phyloP scores from a whole-genome alignment of 1,284 basidiomycete genomes.

The Ustilago lituana region DNA sequence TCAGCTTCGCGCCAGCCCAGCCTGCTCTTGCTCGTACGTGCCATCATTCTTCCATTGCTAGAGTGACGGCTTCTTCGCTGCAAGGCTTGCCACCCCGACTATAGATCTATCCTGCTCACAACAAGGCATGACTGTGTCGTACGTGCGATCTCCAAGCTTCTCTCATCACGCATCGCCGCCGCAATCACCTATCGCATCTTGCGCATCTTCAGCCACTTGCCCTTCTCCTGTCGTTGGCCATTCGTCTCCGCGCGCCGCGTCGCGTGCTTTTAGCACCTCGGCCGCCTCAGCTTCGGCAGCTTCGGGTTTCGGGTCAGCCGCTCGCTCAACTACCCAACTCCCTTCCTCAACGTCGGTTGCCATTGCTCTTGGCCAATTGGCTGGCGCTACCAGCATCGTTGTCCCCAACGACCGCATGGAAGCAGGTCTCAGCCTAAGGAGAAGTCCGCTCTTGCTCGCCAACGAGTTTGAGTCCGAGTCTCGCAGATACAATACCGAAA shows the following conservation, averaged over 20 bases:
- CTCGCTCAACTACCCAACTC: not conserved
- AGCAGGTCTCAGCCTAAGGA: constrained; percentile 40
- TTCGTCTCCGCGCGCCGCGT: constrained; percentile 16
- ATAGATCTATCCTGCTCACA: not conserved
- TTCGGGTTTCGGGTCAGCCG: constrained; percentile 7
- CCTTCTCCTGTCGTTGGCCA: constrained; percentile 16
- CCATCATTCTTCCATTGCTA: too few relatives aligned
- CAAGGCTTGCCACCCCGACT: not conserved
- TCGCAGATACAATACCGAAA: not conserved
- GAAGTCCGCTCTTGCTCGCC: constrained; percentile 22
- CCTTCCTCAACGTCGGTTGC: constrained; percentile 12
- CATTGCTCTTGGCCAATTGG: constrained; percentile 1
- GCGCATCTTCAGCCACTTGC: constrained; percentile 6
- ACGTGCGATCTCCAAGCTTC: constrained; percentile 44
- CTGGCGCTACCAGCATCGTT: constrained; percentile 17
- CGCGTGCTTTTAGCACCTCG: constrained; percentile 21
- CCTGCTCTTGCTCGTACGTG: too few relatives aligned
- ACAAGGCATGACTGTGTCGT: constrained; percentile 44
- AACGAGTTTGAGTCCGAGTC: constrained; percentile 12
- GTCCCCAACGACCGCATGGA: constrained; percentile 48
- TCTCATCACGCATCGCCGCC: constrained; percentile 19
- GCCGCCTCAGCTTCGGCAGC: constrained; percentile 26
- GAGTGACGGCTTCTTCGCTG: not conserved
- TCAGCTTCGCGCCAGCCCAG: too few relatives aligned
- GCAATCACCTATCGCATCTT: constrained; percentile 20